These are phyloP conservation scores for Panicum virgatum DNA, from an alignment of 202 grass and related monocot species.

Conservation along the genomic window DNA sequence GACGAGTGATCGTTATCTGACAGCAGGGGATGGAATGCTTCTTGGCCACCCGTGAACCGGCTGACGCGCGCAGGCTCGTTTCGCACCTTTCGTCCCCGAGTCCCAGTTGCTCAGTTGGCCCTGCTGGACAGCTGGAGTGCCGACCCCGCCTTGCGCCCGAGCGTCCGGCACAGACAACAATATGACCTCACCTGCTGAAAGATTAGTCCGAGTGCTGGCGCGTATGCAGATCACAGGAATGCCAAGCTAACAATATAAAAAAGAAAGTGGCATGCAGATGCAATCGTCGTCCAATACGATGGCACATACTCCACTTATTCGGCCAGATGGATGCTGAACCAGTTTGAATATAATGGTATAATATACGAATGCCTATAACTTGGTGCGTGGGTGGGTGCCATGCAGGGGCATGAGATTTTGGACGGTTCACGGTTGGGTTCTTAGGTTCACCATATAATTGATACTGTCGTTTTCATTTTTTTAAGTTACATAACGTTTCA, in stretches of 20 bases:
- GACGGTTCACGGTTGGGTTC: too few species aligned
- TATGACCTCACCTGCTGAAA: background rate
- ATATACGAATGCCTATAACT: too few species aligned
- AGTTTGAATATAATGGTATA: background rate
- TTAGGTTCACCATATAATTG: too few species aligned
- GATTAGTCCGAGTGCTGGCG: background rate
- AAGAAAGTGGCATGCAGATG: background rate
- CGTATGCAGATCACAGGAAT: background rate
- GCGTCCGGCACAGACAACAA: background rate
- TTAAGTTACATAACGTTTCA: too few species aligned
- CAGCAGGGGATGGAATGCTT: background rate
- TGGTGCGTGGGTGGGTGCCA: background rate
- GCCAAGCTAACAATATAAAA: background rate
- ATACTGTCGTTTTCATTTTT: too few species aligned
- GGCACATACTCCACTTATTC: background rate
- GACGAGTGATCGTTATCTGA: conserved; percentile 4
- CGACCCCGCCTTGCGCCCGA: background rate
- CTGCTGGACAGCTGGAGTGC: too few species aligned
- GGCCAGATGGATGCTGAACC: background rate
- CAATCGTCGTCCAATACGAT: background rate
- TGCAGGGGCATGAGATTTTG: too few species aligned
- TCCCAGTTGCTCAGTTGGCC: too few species aligned
- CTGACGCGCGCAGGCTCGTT: background rate
- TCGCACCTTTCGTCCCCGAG: background rate
- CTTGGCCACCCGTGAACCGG: conserved; percentile 20